Conservation (phyloP, 2,329 filamentous ascomycete genomes). For the Penicillium freii region DNA sequence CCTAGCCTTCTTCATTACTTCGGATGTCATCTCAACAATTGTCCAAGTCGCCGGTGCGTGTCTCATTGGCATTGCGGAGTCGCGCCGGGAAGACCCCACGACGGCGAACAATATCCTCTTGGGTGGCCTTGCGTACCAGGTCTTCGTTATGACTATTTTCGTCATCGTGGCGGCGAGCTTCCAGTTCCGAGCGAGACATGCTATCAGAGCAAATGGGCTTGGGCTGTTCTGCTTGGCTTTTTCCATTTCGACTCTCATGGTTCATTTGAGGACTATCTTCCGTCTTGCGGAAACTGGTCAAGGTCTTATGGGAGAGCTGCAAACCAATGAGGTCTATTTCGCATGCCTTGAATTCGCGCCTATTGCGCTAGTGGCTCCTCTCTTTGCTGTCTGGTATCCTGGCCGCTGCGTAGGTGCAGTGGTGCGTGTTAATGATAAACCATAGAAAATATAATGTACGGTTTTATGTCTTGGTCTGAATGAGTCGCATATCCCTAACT, state of each 20-base stretch:
- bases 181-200: not conserved
- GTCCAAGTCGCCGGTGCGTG: constrained; percentile 16
- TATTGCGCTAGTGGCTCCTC: constrained; percentile 14
- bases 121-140: constrained; percentile 1
- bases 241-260: constrained; percentile 15
- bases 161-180: not conserved
- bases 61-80: constrained; percentile 13
- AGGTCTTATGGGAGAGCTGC: constrained; percentile 14
- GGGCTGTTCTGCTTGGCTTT: constrained; percentile 2
- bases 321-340: constrained; percentile 15
- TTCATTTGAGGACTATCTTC: constrained; percentile 18
- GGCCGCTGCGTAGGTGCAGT: constrained; percentile 8
- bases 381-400: constrained; percentile 16
- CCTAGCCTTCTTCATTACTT: constrained; percentile 17
- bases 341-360: constrained; percentile 20
- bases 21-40: constrained; percentile 18
- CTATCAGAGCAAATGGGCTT: not conserved
- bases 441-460: not conserved
- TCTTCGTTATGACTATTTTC: not conserved
- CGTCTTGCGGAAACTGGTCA: constrained; percentile 16
- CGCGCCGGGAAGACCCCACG: constrained; percentile 1
- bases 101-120: constrained; percentile 1
- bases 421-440: not conserved
- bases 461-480: not conserved
- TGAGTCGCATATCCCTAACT: not conserved